Evolutionary conservation across 768 basidiomycete species (phyloP), one percentile per base, ranked within the genome.

Genomic region (Hemileccinum rubropunctum): DNA sequence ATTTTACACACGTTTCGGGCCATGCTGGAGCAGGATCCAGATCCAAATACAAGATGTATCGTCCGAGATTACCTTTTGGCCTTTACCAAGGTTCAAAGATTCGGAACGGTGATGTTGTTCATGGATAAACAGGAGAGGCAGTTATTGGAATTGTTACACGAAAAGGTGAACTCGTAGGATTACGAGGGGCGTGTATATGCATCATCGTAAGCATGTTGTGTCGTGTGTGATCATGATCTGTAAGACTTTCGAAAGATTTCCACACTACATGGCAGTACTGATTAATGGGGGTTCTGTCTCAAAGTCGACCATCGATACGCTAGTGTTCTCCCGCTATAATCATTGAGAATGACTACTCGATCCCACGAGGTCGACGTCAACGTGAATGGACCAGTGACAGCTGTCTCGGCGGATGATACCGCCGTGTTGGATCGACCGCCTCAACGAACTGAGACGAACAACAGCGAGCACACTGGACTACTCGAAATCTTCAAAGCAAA

Each of bases 81-180:
- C n/a, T 71, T 91, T 18, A 58, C 73, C 10, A 68, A 64, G 7
- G 80, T 88, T 9, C 75, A 78, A 26, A 77, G 89, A 17, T 87
- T 90, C 55, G 70, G 68, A 39, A 86, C 83, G 0, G 73, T 91
- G 0, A 65, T 79, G 41, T 50, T 86, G 51, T 84, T 91, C 64
- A 70, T 91, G 64, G 83, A 76, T 47, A 62, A 58, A 38, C 52
- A 63, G 20, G 89, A 91, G 68, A 81, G 76, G 53, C 65, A 50
- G 41, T 42, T 79, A 17, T 77, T 74, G 27, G 70, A 71, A 47
- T 67, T 64, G n/a, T 69, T 84, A 14, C 82, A 76, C 75, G 62
- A 65, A 27, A 59, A 59, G 51, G 61, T 58, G 32, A 54, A 58
- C 32, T 33, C 47, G 38, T 53, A 61, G 44, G n/a, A 40, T 23